Conservation (phyloP, 352 stramenopile species). For the Lagenidium giganteum region DNA sequence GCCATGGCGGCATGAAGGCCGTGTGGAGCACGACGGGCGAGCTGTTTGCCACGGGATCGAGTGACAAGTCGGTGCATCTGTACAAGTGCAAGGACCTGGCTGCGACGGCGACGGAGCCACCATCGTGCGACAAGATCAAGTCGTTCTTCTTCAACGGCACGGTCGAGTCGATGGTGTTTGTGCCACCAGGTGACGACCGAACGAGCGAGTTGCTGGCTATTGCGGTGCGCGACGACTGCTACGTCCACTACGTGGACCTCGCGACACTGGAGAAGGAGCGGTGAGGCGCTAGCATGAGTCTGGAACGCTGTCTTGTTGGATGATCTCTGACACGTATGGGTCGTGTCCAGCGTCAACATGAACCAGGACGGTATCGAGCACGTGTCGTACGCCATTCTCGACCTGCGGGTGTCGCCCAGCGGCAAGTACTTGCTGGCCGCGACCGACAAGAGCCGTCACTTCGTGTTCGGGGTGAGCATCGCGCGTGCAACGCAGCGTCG, state of each 20-base stretch:
- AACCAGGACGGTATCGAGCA: conserved; percentile 83
- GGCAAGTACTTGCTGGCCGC: conserved; percentile 76
- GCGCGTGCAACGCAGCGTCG: not conserved
- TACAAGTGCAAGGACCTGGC: conserved; percentile 38
- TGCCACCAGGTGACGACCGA: conserved; percentile 15
- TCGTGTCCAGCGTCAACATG: conserved; percentile 70
- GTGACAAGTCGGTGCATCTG: conserved; percentile 70
- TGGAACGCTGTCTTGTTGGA: not conserved
- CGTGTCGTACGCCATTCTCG: conserved; percentile 86
- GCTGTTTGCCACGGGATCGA: conserved; percentile 68
- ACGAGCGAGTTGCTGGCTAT: conserved; percentile 48
- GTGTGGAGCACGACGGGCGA: conserved; percentile 49
- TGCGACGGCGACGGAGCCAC: not conserved
- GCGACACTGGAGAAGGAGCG: conserved; percentile 74
- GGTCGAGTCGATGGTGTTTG: conserved; percentile 59
- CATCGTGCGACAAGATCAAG: conserved; percentile 52
- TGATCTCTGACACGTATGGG: not conserved
- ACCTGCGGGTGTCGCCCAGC: conserved; percentile 63
- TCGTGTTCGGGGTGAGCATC: conserved; percentile 58
- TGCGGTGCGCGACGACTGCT: conserved; percentile 76
- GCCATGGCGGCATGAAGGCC: conserved; percentile 58
- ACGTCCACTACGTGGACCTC: conserved; percentile 81
- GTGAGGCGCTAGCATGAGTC: conserved; percentile 18
- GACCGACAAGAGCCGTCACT: conserved; percentile 78
- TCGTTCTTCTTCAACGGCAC: conserved; percentile 86